Evolutionary conservation across 2,329 filamentous ascomycete genomes (phyloP), one percentile per base, ranked within the genome.

Genomic region (Aspergillus ruber): DNA sequence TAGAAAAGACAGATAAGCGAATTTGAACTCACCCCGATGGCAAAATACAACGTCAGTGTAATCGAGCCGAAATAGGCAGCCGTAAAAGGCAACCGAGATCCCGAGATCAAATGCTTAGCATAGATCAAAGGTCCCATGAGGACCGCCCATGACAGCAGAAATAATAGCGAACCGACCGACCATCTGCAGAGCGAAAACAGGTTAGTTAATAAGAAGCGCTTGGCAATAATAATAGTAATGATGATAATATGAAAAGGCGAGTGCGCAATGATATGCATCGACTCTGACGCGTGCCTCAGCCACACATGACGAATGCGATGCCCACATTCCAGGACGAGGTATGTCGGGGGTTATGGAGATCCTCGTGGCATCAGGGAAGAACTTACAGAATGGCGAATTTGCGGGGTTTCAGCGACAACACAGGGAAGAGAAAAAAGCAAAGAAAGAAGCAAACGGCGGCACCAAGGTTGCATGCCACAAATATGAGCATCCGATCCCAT

Each of bases 351-450:
- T 17, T 8, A 38, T 45, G 35, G 47, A 45, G 45, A n/a, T 27
- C 25, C 25, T 15, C 6, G 25, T 43, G 42, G 43, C 17, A 10
- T 10, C 20, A 27, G 17, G 36, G 20, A 43, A 15, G 20, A 44
- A 91, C 91, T 86, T 83, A 97, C 93, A 97, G 71, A 56, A 95
- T 90, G 47, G 91, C 90, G 76, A 98, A 96, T 77, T 97, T 98
- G 71, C 87, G 83, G 58, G 91, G 90, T 66, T 80, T 84, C 56
- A 89, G 71, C 56, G 87, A 80, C 57, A 96, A 79, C 51, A 90
- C 78, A 46, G 90, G 90, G 73, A 95, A 91, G 48, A 97, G 77
- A 59, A 85, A 85, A 74, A 97, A 95, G 76, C 88, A 71, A 61
- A 95, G 83, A 67, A 94, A 82, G 76, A 98, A 97, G 76, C 94